Percentiles rank a stretch among this genome's conserved stretches.
Conservation (phyloP, 805 yeast genomes). For the Dipodascopsis uninucleata region DNA sequence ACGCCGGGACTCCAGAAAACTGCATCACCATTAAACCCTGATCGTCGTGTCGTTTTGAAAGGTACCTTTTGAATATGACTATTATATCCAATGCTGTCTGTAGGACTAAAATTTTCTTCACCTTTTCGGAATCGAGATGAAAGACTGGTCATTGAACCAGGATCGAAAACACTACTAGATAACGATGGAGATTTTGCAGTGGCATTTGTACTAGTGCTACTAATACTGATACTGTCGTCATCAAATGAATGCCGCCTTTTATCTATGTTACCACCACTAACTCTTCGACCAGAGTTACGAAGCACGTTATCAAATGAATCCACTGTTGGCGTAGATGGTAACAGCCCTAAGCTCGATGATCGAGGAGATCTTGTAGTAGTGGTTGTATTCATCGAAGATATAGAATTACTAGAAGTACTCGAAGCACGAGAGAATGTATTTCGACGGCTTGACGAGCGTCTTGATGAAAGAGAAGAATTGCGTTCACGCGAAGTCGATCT, state of each 20-base stretch:
- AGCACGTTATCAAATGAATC: constrained; percentile 7
- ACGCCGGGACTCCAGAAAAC: too few relatives aligned
- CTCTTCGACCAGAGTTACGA: constrained; percentile 1
- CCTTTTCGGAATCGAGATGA: too few relatives aligned
- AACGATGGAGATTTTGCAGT: too few relatives aligned
- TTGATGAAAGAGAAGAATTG: constrained; percentile 24
- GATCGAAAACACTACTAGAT: too few relatives aligned
- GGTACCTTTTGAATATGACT: too few relatives aligned
- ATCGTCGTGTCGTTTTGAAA: too few relatives aligned
- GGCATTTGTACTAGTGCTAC: constrained; percentile 1
- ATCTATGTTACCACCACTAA: neutral
- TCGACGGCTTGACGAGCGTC: constrained; percentile 9
- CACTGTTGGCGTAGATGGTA: constrained; percentile 12
- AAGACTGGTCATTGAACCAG: too few relatives aligned
- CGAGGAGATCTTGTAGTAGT: constrained; percentile 20
- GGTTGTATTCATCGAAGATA: constrained; percentile 13
- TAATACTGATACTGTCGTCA: constrained; percentile 1
- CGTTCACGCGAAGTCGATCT: constrained; percentile 21
- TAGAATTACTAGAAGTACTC: constrained; percentile 25
- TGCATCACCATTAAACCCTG: too few relatives aligned
- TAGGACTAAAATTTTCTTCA: too few relatives aligned
- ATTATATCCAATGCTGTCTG: too few relatives aligned
- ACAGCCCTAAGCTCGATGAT: constrained; percentile 7
- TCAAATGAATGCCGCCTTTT: neutral
- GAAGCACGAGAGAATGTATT: constrained; percentile 22